Conservation (phyloP, 108 stramenopile species). For the Skeletonema menzelii region DNA sequence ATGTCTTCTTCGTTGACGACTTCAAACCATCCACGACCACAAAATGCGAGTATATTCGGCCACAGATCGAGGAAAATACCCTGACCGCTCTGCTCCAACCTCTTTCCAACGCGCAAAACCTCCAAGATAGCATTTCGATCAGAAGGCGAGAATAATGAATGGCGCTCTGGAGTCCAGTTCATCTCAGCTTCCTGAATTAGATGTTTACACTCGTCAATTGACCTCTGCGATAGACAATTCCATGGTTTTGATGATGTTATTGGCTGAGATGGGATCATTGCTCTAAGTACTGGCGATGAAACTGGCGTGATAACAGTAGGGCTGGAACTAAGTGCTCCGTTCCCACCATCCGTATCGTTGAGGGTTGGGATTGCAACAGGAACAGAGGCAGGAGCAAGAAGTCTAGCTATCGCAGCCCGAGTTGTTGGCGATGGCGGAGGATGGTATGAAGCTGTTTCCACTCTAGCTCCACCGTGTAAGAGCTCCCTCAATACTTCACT, state of each 20-base stretch:
- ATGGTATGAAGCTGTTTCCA: slow-evolving; percentile 57
- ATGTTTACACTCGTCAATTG: slow-evolving; percentile 76
- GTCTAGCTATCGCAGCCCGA: slow-evolving; percentile 11
- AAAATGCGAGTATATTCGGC: slow-evolving; percentile 77
- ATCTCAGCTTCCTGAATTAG: slow-evolving; percentile 76
- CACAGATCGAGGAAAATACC: slow-evolving; percentile 80
- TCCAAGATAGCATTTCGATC: slow-evolving; percentile 77
- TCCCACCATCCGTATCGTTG: neutral
- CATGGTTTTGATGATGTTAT: slow-evolving; percentile 84
- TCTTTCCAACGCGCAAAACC: slow-evolving; percentile 77
- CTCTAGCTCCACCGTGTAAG: slow-evolving; percentile 72
- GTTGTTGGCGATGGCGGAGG: slow-evolving; percentile 21
- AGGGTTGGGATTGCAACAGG: slow-evolving; percentile 30
- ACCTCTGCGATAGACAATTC: slow-evolving; percentile 84
- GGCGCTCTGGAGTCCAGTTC: slow-evolving; percentile 77
- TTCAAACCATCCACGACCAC: slow-evolving; percentile 90
- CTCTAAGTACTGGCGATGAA: slow-evolving; percentile 75
- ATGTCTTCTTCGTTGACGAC: neutral
- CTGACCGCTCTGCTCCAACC: slow-evolving; percentile 71
- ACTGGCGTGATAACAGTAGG: slow-evolving; percentile 60
- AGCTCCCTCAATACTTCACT: slow-evolving; percentile 80
- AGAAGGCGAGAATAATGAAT: slow-evolving; percentile 73
- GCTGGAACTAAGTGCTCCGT: slow-evolving; percentile 4
- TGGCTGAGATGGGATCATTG: slow-evolving; percentile 81
- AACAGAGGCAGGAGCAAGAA: slow-evolving; percentile 2